phyloP scores from a whole-genome alignment of 352 stramenopile genomes.

The Globisporangium lucens region DNA sequence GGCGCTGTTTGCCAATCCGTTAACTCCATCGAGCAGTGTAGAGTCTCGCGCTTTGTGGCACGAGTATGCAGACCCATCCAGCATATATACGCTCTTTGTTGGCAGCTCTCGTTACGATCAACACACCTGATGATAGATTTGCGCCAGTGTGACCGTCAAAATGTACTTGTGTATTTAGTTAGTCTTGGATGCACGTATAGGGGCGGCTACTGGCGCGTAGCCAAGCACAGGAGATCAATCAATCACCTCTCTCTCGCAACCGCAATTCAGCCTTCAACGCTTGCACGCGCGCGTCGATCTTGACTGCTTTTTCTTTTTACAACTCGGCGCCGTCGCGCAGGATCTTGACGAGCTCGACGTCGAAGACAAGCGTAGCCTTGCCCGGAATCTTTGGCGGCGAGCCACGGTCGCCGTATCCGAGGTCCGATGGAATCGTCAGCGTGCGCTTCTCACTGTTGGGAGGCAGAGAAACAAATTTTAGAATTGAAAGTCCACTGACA shows the following conservation, averaged over 20 bases:
- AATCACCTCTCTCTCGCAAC: background rate
- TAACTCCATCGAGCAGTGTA: too few relatives aligned
- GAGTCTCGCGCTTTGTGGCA: too few relatives aligned
- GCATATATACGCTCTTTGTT: too few relatives aligned
- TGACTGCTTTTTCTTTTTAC: background rate
- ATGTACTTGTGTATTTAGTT: background rate
- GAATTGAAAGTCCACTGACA: background rate
- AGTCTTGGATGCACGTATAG: background rate
- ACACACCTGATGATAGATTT: too few relatives aligned
- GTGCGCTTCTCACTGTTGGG: background rate
- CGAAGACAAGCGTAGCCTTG: conserved; percentile 95
- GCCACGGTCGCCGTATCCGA: conserved; percentile 94
- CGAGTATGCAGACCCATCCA: too few relatives aligned
- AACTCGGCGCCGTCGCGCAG: conserved; percentile 32
- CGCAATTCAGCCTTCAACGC: background rate
- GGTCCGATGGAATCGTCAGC: conserved; percentile 76
- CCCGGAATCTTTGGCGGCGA: conserved; percentile 92
- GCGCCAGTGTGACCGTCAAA: background rate
- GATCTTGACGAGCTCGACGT: conserved; percentile 97
- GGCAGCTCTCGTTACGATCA: too few relatives aligned
- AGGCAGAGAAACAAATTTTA: background rate
- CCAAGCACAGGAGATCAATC: background rate
- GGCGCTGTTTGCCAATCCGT: too few relatives aligned
- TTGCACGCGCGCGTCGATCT: too few relatives aligned
- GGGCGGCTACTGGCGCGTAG: too few relatives aligned